These are phyloP conservation scores for Apiospora rasikravindrae DNA, from an alignment of 2,329 filamentous ascomycete genomes.

Conservation along the genomic window DNA sequence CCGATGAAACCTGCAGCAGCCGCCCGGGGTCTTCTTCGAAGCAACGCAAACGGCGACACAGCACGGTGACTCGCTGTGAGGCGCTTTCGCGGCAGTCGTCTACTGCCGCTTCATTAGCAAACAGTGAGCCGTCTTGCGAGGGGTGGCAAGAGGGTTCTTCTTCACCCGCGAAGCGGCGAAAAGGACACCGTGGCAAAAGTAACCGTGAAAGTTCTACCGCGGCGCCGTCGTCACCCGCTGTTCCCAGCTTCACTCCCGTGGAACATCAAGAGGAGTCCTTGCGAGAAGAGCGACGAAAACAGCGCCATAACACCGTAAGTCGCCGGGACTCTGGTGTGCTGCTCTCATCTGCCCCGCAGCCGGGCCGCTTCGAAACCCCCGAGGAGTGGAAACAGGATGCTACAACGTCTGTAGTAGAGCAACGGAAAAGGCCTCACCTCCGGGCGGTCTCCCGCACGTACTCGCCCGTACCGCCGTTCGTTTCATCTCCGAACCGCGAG, in stretches of 20 bases:
- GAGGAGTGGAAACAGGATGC: neutral
- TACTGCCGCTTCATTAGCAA: neutral
- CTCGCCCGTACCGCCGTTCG: neutral
- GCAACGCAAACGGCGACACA: neutral
- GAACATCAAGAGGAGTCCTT: neutral
- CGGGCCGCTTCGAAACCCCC: neutral
- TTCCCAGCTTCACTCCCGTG: neutral
- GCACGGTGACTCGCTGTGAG: neutral
- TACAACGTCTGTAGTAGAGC: no score
- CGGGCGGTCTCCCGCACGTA: no score
- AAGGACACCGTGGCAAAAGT: neutral
- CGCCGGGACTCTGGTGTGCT: neutral
- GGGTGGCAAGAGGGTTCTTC: neutral
- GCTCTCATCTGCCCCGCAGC: no score
- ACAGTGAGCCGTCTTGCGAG: neutral
- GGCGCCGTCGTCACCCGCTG: neutral
- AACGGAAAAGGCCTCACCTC: no score
- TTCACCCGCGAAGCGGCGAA: neutral
- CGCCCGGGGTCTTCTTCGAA: no score
- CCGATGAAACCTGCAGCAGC: neutral
- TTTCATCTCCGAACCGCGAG: neutral
- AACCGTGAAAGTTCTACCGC: neutral
- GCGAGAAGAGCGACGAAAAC: neutral
- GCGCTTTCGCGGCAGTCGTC: neutral
- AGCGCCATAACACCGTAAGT: neutral